Evolutionary conservation across 2,329 filamentous ascomycete genomes (phyloP), one percentile per base, ranked within the genome.

Genomic region (Paraphaeosphaeria minitans): DNA sequence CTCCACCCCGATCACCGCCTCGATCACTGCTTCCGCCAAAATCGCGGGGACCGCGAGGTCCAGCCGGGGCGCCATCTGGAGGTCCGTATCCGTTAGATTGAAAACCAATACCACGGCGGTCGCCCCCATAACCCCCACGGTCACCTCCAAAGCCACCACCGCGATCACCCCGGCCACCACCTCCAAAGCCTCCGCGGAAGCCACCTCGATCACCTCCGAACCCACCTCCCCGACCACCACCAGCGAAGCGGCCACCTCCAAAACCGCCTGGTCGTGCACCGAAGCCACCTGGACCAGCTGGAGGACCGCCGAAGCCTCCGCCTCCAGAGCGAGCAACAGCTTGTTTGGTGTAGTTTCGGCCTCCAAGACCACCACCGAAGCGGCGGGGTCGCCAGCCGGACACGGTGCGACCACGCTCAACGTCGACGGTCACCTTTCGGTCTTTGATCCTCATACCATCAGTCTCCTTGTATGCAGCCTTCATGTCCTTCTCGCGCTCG

Each of bases 401-500:
- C 42, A 97, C 92, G 33, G 95, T 98, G 68, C 95, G 90, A 66
- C 95, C 95, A 73, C 95, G 89, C 80, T 99, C 95, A 61, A 98
- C 94, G 75, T 99, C 95, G 71, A 98, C 93, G 74, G 97, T 87
- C 72, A 98, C 91, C 70, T 90, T 88, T 73, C 94, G 88, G 75
- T 96, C 93, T 76, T 93, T 96, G 80, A 99, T 97, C 68, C 89
- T 89, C 73, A 97, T 90, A 66, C 92, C 92, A 84, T 98, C 93
- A 66, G 85, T 88, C 73, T 89, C 87, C 74, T 90, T 96, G 83
- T 97, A 88, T 79, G 95, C 95, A 84, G 93, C 95, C 92, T 96
- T 96, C 93, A 98, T 97, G 77, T 98, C 95, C 79, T 94, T 93
- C 80, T 98, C 95, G 77, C 92, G 89, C 79, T 98, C 94, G 75